Evolutionary conservation across 352 stramenopile genomes (phyloP).

Genomic region (Phytophthora capsici): DNA sequence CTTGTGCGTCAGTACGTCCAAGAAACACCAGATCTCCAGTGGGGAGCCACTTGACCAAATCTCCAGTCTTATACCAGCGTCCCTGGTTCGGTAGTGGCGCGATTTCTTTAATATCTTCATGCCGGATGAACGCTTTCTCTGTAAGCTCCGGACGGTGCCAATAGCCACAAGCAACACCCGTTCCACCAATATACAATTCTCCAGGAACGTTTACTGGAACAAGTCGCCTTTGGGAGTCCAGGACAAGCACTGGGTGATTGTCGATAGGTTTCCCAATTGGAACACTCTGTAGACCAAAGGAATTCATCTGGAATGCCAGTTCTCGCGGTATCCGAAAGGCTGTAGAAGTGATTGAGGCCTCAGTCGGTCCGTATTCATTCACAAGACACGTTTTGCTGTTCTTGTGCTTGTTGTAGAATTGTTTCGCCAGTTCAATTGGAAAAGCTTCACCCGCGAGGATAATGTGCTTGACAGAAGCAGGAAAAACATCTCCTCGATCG

Average conservation of each 20-base stretch:
- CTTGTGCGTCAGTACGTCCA: slow-evolving; percentile 72
- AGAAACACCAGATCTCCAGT: slow-evolving; percentile 68
- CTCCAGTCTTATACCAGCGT: slow-evolving; percentile 71
- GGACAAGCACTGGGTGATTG: slow-evolving; percentile 50
- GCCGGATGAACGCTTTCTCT: slow-evolving; percentile 15
- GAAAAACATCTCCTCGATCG: slow-evolving; percentile 34
- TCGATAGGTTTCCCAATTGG: slow-evolving; percentile 66
- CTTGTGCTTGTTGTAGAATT: slow-evolving; percentile 50
- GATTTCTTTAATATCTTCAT: slow-evolving; percentile 28
- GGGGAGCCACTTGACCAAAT: slow-evolving; percentile 67
- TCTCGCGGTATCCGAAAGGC: slow-evolving; percentile 41
- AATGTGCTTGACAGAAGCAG: slow-evolving; percentile 42
- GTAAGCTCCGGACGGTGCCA: slow-evolving; percentile 58
- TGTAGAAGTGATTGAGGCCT: slow-evolving; percentile 61
- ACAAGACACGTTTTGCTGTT: slow-evolving; percentile 40
- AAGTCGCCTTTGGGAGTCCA: slow-evolving; percentile 53
- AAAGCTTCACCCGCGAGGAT: slow-evolving; percentile 55
- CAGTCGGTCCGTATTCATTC: slow-evolving; percentile 64
- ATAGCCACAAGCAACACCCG: slow-evolving; percentile 72
- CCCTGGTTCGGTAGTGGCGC: slow-evolving; percentile 6
- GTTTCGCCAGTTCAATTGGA: slow-evolving; percentile 48
- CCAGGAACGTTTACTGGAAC: slow-evolving; percentile 60
- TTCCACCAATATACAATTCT: slow-evolving; percentile 75
- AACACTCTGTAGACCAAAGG: slow-evolving; percentile 37
- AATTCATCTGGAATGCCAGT: slow-evolving; percentile 20